Percentiles rank a stretch among this genome's conserved stretches.
phyloP scores from a whole-genome alignment of 2,329 filamentous ascomycete genomes.

The Ceratocystis lukuohia region DNA sequence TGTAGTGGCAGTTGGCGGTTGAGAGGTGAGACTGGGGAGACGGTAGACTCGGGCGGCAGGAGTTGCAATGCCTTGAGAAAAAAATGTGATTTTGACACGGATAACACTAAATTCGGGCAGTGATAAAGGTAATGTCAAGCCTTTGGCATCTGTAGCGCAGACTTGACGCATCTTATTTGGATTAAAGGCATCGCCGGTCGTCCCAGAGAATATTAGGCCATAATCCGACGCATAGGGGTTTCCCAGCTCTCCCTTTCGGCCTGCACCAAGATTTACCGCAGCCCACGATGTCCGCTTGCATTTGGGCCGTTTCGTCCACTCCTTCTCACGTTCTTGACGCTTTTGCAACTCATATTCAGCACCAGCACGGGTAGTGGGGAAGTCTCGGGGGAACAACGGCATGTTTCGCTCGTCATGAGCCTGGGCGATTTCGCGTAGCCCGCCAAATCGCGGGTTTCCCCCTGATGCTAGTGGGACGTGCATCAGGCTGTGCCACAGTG shows the following conservation, averaged over 20 bases:
- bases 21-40: slow-evolving; percentile 41
- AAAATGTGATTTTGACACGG: slow-evolving; percentile 53
- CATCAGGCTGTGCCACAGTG: slow-evolving; percentile 76
- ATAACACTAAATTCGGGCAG: slow-evolving; percentile 29
- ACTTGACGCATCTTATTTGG: slow-evolving; percentile 18
- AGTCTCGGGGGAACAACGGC: slow-evolving; percentile 81
- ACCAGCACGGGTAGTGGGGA: slow-evolving; percentile 64
- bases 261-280: slow-evolving; percentile 58
- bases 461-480: slow-evolving; percentile 69
- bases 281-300: slow-evolving; percentile 68
- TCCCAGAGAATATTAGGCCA: slow-evolving; percentile 45
- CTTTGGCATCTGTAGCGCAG: not conserved
- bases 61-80: slow-evolving; percentile 55
- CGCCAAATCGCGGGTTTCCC: slow-evolving; percentile 69
- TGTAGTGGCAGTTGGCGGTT: slow-evolving; percentile 13
- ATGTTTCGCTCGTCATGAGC: slow-evolving; percentile 64
- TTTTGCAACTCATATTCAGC: slow-evolving; percentile 62
- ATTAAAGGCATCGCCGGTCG: slow-evolving; percentile 16
- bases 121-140: not conserved
- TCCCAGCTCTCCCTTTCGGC: slow-evolving; percentile 69
- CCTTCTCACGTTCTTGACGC: slow-evolving; percentile 34
- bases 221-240: slow-evolving; percentile 75
- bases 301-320: slow-evolving; percentile 49
- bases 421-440: slow-evolving; percentile 66
- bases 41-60: slow-evolving; percentile 75